Base-by-base conservation (phyloP, 2,329 filamentous ascomycete species). In the Diplodia mutila region DNA sequence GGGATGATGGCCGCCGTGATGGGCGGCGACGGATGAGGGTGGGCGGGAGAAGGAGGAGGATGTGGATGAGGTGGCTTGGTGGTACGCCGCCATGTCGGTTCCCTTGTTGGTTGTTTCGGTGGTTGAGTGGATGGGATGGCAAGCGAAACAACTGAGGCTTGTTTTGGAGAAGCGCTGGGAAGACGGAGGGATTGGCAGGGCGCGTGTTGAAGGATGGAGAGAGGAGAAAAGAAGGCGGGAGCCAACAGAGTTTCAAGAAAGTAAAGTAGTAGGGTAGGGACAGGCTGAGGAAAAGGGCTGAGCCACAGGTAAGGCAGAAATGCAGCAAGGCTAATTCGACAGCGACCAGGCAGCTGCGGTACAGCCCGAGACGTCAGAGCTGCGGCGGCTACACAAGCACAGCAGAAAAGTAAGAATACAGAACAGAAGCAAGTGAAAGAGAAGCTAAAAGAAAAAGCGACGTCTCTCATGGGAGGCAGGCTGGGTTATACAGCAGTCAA, bases 211-310 rank as follows among this genome's bases (percentile, higher is more conserved):
- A 21, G n/a, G 42, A 8, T 12, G 21, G 39, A 32, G 57, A 57
- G 54, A 27, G 23, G 34, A 18, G 53, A 12, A 18, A 5, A 7
- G n/a, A 16, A 23, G n/a, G 29, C 18, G 53, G 53, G 37, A 39
- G 21, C 37, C 57, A 29, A 25, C 57, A 49, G 57, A 61, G 39
- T 61, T 61, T 61, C 57, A 61, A 61, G 18, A 61, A 61, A 51
- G 59, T 37, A 49, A 51, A 61, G 39, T 8, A 61, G 59, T 61
- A 51, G 42, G 59, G 59, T 61, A 51, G 59, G 16, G 59, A 61
- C 59, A 61, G 59, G 59, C 59, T 61, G 42, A 61, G 37, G 14
- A 6, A 8, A 6, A 8, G 9, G 48, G 48, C 48, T 51, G 12
- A 23, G 39, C 16, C 39, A 21, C 52, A 55, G 16, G 5, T 37